Conservation (phyloP, 176 grass and related monocot genomes). For the Metroxylon sagu region DNA sequence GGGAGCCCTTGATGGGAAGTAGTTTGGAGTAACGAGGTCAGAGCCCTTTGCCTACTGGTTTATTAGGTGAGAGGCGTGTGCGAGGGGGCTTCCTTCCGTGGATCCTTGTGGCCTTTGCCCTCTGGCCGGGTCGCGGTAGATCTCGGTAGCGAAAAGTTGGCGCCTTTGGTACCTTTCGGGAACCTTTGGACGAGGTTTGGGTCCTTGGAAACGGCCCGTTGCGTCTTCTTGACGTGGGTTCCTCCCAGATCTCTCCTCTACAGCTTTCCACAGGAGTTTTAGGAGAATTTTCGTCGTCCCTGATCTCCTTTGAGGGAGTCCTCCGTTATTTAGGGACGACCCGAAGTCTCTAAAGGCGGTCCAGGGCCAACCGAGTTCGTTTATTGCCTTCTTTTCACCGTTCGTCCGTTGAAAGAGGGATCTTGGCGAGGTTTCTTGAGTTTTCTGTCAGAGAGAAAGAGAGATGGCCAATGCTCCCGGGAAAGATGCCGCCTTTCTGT, state of each 20-base stretch:
- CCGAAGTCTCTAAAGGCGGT: not conserved
- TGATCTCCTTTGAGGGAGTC: not conserved
- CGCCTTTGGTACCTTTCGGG: not conserved
- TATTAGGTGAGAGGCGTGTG: constrained; percentile 17
- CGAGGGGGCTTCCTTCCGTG: constrained; percentile 2
- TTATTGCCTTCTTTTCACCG: constrained; percentile 12
- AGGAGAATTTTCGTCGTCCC: not conserved
- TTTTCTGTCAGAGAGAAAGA: constrained; percentile 12
- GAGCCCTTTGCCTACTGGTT: constrained; percentile 9
- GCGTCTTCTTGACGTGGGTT: no score
- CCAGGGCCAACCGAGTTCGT: constrained; percentile 31
- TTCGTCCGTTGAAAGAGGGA: constrained; percentile 30
- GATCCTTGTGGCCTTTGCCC: not conserved
- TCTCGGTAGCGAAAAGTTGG: constrained; percentile 1
- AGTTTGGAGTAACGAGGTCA: not conserved
- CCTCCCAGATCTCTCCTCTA: no score
- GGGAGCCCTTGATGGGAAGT: not conserved
- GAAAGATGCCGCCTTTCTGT: constrained; percentile 29
- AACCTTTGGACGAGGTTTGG: no score
- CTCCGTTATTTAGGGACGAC: constrained; percentile 10
- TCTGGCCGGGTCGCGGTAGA: constrained; percentile 2
- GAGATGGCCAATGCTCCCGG: constrained; percentile 34
- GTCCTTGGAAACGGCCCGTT: no score
- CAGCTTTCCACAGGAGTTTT: not conserved
- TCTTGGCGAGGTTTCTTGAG: constrained; percentile 38